Percentiles rank a stretch among this genome's conserved stretches.
Evolutionary conservation across 2,329 filamentous ascomycete species (phyloP).

Genomic region (Stenocarpella maydis): DNA sequence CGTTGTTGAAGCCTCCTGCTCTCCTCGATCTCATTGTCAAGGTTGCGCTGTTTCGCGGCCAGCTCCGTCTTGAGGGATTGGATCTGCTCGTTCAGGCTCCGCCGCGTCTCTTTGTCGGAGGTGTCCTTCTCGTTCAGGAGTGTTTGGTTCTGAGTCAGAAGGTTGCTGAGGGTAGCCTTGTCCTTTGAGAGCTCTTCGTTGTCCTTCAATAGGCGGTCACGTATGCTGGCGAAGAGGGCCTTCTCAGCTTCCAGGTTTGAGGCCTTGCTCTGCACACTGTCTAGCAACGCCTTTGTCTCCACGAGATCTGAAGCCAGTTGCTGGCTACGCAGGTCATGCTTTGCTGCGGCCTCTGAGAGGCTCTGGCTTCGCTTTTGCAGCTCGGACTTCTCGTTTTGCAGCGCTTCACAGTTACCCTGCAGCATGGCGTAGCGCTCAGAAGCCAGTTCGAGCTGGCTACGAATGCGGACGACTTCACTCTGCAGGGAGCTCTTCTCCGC

Average conservation of each 20-base stretch:
- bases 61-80: conserved; percentile 85
- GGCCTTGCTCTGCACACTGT: conserved; percentile 89
- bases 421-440: conserved; percentile 89
- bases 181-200: conserved; percentile 87
- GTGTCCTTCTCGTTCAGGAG: conserved; percentile 92
- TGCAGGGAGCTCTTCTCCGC: conserved; percentile 84
- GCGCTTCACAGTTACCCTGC: conserved; percentile 83
- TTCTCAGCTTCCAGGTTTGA: conserved; percentile 96
- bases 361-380: conserved; percentile 82
- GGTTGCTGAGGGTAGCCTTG: conserved; percentile 80
- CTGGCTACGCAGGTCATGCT: conserved; percentile 88
- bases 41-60: conserved; percentile 78
- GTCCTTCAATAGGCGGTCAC: conserved; percentile 86
- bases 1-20: conserved; percentile 82
- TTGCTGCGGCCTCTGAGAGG: conserved; percentile 83
- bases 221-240: conserved; percentile 92
- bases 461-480: conserved; percentile 79
- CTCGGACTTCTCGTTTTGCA: conserved; percentile 86
- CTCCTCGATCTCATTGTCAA: conserved; percentile 84
- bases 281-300: conserved; percentile 80
- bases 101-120: conserved; percentile 80
- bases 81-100: conserved; percentile 79
- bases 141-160: conserved; percentile 85
- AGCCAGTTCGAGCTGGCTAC: conserved; percentile 82
- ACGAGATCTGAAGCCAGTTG: conserved; percentile 94